phyloP scores from a whole-genome alignment of 306 rosid species.

The Elaeagnus macrophylla region DNA sequence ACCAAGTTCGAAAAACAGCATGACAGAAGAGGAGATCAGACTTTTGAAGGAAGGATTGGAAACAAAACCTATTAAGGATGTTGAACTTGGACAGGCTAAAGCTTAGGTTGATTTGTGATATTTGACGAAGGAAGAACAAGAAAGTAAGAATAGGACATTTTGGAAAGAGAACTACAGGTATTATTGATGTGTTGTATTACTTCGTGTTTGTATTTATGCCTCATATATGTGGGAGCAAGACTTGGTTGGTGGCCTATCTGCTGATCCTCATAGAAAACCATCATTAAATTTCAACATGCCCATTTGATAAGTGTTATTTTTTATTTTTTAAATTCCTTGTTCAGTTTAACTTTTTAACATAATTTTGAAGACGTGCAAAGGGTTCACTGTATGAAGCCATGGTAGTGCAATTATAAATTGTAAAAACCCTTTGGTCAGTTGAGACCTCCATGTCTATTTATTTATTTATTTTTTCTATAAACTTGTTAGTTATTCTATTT shows the following conservation, averaged over 20 bases:
- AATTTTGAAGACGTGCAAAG: neutral
- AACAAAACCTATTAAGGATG: slow-evolving; percentile 35
- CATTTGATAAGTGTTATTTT: neutral
- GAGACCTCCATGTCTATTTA: neutral
- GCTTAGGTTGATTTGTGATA: slow-evolving; percentile 22
- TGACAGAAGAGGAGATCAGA: slow-evolving; percentile 77
- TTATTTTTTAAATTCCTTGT: neutral
- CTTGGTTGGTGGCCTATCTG: slow-evolving; percentile 18
- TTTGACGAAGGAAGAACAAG: neutral
- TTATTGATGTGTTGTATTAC: neutral
- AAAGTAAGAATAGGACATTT: slow-evolving; percentile 12
- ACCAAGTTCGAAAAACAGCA: slow-evolving; percentile 47
- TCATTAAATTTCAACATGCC: slow-evolving; percentile 16
- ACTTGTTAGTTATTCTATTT: no score
- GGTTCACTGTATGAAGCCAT: neutral
- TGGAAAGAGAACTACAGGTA: slow-evolving; percentile 13
- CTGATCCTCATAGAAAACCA: slow-evolving; percentile 19
- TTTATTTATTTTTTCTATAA: neutral
- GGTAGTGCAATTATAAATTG: neutral
- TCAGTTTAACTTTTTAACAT: neutral
- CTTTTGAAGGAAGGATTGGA: slow-evolving; percentile 57
- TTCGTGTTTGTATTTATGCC: slow-evolving; percentile 15
- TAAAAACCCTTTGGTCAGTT: neutral
- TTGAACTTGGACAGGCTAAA: slow-evolving; percentile 54
- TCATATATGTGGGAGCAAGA: slow-evolving; percentile 14